Evolutionary conservation across 2,329 filamentous ascomycete species (phyloP), one percentile per base, ranked within the genome.

Genomic region (Didymella segeticola): DNA sequence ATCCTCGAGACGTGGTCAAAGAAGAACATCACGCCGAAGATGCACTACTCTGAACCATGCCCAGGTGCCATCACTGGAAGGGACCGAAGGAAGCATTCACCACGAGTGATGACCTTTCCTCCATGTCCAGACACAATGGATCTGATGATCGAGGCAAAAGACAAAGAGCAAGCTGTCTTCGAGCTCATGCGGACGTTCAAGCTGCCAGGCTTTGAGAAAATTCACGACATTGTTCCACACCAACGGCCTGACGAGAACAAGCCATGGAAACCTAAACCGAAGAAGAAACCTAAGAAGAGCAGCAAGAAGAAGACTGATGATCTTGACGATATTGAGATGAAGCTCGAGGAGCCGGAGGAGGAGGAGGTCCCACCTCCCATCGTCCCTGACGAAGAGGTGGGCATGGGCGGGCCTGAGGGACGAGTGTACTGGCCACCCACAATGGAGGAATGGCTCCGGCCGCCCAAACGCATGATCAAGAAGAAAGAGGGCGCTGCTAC

Each of bases 81-180:
- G 0, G 89, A 96, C 61, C 82, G 93, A 23, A 84, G 93, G 53
- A 97, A 96, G 74, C 93, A 98, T 69, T 91, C 87, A 29, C 83
- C 91, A 0, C 84, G 93, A 8, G 91, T 96, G 1, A 82, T 82
- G 60, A 89, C 87, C 0, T 75, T 98, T 1, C 93, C 93, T 1
- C 93, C 93, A 0, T 97, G 93, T 66, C 82, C 87, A 4, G 79
- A 85, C 1, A 87, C 89, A 26, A 95, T 96, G 89, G 93, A 97
- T 69, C 80, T 98, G n/a, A 98, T 98, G 93, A 97, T 98, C 56
- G 93, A 98, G 77, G 93, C 93, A 41, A 98, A 98, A 73, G 93
- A 97, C 70, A 98, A 98, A 75, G 93, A 98, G 72, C 93, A 98
- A 74, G 92, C 93, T 0, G 91, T 97, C 0, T 96, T 98, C 66